Conservation (phyloP, 2,329 filamentous ascomycete genomes). For the Aspergillus flavus region DNA sequence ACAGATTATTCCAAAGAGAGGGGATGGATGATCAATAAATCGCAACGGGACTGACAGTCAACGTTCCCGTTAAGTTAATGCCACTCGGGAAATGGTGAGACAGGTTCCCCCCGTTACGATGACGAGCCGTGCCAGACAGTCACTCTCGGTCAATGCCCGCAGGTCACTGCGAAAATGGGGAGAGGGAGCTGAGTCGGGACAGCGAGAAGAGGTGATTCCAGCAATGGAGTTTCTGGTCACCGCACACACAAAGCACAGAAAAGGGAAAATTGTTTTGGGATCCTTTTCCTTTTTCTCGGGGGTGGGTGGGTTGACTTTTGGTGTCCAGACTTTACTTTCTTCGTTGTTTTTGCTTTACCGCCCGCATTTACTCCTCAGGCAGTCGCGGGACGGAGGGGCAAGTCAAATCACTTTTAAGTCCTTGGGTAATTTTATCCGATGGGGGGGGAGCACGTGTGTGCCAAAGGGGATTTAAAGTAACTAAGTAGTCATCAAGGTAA, state of each 20-base stretch:
- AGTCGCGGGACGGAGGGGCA: slow-evolving; percentile 5
- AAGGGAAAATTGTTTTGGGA: slow-evolving; percentile 7
- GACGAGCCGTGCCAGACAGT: slow-evolving; percentile 10
- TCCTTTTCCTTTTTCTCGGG: neutral
- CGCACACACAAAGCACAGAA: slow-evolving; percentile 4
- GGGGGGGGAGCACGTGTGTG: neutral
- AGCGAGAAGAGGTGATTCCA: neutral
- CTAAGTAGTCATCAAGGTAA: neutral
- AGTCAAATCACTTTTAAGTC: neutral
- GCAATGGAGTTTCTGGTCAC: neutral
- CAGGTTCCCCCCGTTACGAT: slow-evolving; percentile 13
- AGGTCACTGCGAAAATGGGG: neutral
- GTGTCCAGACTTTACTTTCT: neutral
- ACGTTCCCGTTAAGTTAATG: slow-evolving; percentile 8
- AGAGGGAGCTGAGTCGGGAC: neutral
- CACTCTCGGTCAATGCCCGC: neutral
- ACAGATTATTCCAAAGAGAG: slow-evolving; percentile 16
- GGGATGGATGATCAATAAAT: slow-evolving; percentile 11
- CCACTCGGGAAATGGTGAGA: slow-evolving; percentile 16
- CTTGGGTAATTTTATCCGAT: neutral
- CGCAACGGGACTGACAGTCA: slow-evolving; percentile 13
- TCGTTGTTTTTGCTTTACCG: slow-evolving; percentile 2
- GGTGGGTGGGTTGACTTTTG: neutral
- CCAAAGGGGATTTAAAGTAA: neutral
- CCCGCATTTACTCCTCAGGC: slow-evolving; percentile 1